A percentile compares a stretch with the other conserved stretches of the same genome.
These are phyloP conservation scores for Xerophyta viscosa DNA, from an alignment of 106 monocot genomes.

Conservation along the genomic window DNA sequence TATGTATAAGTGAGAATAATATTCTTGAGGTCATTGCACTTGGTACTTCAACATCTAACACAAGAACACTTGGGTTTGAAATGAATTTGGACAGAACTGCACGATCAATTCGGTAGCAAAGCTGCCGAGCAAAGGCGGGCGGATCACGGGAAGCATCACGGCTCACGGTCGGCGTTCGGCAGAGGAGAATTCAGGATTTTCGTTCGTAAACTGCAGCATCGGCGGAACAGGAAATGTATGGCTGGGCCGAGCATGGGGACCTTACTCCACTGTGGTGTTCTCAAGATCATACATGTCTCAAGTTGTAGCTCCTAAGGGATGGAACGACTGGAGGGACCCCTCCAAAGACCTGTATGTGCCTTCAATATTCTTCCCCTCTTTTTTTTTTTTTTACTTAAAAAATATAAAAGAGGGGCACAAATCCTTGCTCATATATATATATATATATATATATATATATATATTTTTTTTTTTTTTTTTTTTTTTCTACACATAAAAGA, in stretches of 20 bases:
- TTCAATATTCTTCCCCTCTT: background rate
- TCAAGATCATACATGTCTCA: constrained; percentile 26
- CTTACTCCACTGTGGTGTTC: constrained; percentile 43
- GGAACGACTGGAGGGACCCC: constrained; percentile 56
- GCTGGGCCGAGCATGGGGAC: constrained; percentile 56
- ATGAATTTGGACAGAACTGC: constrained; percentile 58
- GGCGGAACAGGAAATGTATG: constrained; percentile 36
- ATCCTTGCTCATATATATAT: too few relatives aligned
- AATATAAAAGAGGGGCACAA: too few relatives aligned
- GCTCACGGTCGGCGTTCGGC: constrained; percentile 46
- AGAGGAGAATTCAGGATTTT: constrained; percentile 32
- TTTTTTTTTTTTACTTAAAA: too few relatives aligned
- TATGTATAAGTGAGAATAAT: too few relatives aligned
- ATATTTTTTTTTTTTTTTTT: too few relatives aligned
- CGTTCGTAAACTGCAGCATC: constrained; percentile 48
- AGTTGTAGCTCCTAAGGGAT: constrained; percentile 44
- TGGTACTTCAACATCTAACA: too few relatives aligned
- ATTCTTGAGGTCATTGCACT: too few relatives aligned
- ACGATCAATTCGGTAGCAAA: constrained; percentile 47
- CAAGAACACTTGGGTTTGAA: too few relatives aligned
- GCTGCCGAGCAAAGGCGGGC: constrained; percentile 4
- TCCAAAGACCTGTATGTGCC: constrained; percentile 29
- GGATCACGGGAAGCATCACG: constrained; percentile 48
- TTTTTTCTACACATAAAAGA: too few relatives aligned
- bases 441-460: too few relatives aligned